These are phyloP conservation scores for Tuctoria greenei DNA, from an alignment of 176 grass and related monocot species.

Conservation along the genomic window DNA sequence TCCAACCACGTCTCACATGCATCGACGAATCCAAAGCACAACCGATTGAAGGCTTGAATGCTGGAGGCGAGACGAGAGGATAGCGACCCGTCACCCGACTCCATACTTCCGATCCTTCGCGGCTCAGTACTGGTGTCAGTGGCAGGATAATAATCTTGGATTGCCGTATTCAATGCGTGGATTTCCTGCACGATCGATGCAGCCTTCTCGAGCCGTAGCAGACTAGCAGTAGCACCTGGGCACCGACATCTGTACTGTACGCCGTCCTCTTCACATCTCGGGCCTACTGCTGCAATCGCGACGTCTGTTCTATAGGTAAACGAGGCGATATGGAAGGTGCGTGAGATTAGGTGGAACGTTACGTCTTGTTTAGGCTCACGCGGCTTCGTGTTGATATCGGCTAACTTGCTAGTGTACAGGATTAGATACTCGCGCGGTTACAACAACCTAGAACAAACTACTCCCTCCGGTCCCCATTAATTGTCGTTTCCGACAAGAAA, in stretches of 20 bases:
- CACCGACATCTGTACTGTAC: slow-evolving; percentile 28
- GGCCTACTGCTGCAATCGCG: not conserved
- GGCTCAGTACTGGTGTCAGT: not conserved
- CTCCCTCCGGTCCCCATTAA: no score
- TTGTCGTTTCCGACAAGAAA: no score
- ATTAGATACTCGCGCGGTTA: no score
- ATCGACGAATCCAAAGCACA: no score
- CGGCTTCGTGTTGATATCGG: no score
- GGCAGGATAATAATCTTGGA: slow-evolving; percentile 13
- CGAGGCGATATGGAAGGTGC: not conserved
- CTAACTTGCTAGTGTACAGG: no score
- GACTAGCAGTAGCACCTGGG: not conserved
- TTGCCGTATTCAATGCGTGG: slow-evolving; percentile 1
- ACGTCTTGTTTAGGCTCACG: no score
- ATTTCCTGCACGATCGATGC: slow-evolving; percentile 20
- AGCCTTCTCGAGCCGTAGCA: not conserved
- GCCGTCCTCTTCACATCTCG: not conserved
- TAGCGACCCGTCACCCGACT: not conserved
- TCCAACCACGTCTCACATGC: not conserved
- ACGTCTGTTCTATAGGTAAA: not conserved
- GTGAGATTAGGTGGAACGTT: no score
- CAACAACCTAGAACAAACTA: no score
- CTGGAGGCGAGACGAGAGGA: not conserved
- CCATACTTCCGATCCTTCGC: not conserved
- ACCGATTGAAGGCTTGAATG: not conserved